phyloP scores from a whole-genome alignment of 2,329 filamentous ascomycete genomes.

The Talaromyces atroroseus region DNA sequence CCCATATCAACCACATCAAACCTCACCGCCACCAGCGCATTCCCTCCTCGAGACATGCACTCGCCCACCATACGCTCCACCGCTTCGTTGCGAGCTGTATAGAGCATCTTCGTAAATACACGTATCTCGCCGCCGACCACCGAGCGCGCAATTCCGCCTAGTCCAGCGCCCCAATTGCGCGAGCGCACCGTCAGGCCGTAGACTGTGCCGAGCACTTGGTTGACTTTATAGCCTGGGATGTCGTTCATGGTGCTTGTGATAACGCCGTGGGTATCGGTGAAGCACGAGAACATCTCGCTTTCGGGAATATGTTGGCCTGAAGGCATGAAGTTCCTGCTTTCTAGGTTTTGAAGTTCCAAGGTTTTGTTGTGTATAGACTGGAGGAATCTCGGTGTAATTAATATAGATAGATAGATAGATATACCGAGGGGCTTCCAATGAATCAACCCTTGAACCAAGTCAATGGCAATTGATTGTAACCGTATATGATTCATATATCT shows the following conservation, averaged over 20 bases:
- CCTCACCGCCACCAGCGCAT: conserved; percentile 55
- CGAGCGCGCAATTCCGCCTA: conserved; percentile 54
- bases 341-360: not conserved
- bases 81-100: conserved; percentile 56
- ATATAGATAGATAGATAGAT: no score
- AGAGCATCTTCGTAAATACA: conserved; percentile 57
- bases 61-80: conserved; percentile 52
- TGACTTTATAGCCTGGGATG: conserved; percentile 56
- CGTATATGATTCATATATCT: not conserved
- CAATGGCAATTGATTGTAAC: not conserved
- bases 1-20: conserved; percentile 54
- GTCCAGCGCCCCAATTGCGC: conserved; percentile 53
- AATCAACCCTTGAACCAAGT: not conserved
- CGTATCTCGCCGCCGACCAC: conserved; percentile 55
- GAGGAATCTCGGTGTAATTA: not conserved
- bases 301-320: not conserved
- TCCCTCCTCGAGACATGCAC: conserved; percentile 53
- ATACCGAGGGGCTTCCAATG: no score
- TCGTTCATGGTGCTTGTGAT: conserved; percentile 61
- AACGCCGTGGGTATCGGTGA: conserved; percentile 57
- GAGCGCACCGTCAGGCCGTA: conserved; percentile 55
- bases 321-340: not conserved
- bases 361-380: not conserved
- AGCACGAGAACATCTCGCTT: conserved; percentile 38
- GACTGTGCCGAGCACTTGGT: conserved; percentile 53